Evolutionary conservation across 2,329 filamentous ascomycete genomes (phyloP), one percentile per base, ranked within the genome.

Genomic region (Aspergillus hiratsukae): DNA sequence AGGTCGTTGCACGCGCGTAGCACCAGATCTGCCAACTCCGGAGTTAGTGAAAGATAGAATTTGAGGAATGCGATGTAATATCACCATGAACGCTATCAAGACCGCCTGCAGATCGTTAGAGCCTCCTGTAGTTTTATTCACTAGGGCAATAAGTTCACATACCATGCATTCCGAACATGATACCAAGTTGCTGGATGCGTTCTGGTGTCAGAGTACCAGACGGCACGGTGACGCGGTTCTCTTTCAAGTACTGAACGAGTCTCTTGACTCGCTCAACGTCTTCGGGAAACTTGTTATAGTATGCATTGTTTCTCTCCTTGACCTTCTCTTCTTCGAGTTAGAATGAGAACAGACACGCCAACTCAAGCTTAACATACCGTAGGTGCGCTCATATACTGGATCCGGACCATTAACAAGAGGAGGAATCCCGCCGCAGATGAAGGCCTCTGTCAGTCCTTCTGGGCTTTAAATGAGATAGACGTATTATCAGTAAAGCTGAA

Each of bases 221-320:
- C 0, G 92, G 89, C 4, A 96, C 75, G 17, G 79, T 76, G 19
- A 92, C 81, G 2, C 81, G 80, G 55, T 86, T 81, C 49, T 82
- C 73, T 40, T 81, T 77, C 51, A 97, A 84, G 61, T 88, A 83
- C 25, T 78, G 73, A 48, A 88, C 80, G 45, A 97, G 82, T 23
- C 79, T 77, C 62, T 86, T 85, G 19, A 97, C 85, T 2, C 81
- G 78, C 8, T 82, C 79, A 8, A 87, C 74, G 67, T 97, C 93
- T 61, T 91, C 88, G 0, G 92, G 90, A 63, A 87, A 97, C 69
- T 97, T 97, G 50, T 74, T 71, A 69, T 96, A 96, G 73, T 94
- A 97, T 9, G 82, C 85, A 58, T 82, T 70, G 72, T 96, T 97
- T 52, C 92, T 83, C 68, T 87, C 78, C 19, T 79, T 77, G 11